Evolutionary conservation across 2,329 filamentous ascomycete genomes (phyloP).

Genomic region (Penicillium sp.): DNA sequence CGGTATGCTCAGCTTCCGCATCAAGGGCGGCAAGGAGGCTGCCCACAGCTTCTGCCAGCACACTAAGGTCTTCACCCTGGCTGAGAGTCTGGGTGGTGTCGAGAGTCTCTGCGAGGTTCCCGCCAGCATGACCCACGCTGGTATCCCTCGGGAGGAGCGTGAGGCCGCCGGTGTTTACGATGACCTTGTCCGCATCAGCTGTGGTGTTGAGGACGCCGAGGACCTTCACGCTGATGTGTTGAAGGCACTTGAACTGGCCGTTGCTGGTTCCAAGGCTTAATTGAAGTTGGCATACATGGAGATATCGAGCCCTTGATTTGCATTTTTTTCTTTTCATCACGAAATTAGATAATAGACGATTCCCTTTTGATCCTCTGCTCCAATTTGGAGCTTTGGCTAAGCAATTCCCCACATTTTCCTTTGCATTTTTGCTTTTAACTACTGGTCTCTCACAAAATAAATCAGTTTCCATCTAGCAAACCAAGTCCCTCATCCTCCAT

Average conservation of each 20-base stretch:
- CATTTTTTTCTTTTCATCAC: slow-evolving; percentile 12
- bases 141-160: slow-evolving; percentile 85
- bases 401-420: not conserved
- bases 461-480: not conserved
- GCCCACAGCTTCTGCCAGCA: slow-evolving; percentile 90
- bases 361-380: slow-evolving; percentile 10
- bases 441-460: not conserved
- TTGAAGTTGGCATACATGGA: not conserved
- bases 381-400: not conserved
- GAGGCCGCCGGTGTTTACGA: slow-evolving; percentile 94
- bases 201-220: slow-evolving; percentile 85
- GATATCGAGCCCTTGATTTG: not conserved
- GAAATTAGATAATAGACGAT: slow-evolving; percentile 22
- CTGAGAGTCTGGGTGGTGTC: slow-evolving; percentile 88
- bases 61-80: slow-evolving; percentile 88
- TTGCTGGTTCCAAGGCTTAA: slow-evolving; percentile 51
- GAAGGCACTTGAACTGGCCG: slow-evolving; percentile 77
- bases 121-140: slow-evolving; percentile 94
- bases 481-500: not conserved
- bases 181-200: slow-evolving; percentile 89
- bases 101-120: slow-evolving; percentile 92
- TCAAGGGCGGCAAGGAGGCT: slow-evolving; percentile 79
- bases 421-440: not conserved
- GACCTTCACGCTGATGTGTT: slow-evolving; percentile 82
- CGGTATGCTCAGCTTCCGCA: slow-evolving; percentile 96